phyloP scores from a whole-genome alignment of 1,284 basidiomycete genomes.

The Microbotryomycetes sp. region DNA sequence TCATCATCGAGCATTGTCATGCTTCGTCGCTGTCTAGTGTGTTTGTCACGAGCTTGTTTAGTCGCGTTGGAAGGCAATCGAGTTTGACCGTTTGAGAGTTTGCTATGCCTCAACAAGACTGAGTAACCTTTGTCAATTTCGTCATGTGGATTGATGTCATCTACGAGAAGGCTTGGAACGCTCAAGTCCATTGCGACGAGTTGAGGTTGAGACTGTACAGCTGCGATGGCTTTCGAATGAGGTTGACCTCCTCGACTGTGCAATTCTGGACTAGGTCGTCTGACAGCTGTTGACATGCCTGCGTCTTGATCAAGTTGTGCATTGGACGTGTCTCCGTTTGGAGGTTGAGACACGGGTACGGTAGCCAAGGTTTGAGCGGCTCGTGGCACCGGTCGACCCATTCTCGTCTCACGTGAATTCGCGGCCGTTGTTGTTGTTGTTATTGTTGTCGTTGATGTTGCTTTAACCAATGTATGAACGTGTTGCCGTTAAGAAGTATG shows the following conservation, averaged over 20 bases:
- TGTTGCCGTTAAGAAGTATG: too few species aligned
- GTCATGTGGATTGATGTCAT: constrained; percentile 3
- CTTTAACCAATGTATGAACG: too few species aligned
- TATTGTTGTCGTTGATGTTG: too few species aligned
- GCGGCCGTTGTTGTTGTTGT: background rate
- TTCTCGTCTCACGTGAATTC: background rate
- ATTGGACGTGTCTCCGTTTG: background rate
- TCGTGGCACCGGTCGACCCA: background rate
- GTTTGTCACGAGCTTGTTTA: background rate
- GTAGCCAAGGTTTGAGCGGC: background rate
- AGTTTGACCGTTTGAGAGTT: background rate
- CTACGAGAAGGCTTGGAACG: constrained; percentile 8
- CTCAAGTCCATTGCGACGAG: constrained; percentile 25
- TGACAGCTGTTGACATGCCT: constrained; percentile 4
- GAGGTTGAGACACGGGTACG: background rate
- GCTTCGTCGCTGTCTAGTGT: too few species aligned
- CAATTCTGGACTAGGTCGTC: constrained; percentile 15
- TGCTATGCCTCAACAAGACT: background rate
- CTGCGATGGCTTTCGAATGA: constrained; percentile 9
- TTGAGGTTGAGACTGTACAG: background rate
- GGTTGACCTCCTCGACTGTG: constrained; percentile 20
- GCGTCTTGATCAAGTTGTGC: background rate
- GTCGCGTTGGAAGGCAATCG: background rate
- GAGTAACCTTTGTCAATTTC: background rate
- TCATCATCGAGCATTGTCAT: too few species aligned